phyloP scores from a whole-genome alignment of 2,329 filamentous ascomycete species.

The Tolypocladium nubicola region DNA sequence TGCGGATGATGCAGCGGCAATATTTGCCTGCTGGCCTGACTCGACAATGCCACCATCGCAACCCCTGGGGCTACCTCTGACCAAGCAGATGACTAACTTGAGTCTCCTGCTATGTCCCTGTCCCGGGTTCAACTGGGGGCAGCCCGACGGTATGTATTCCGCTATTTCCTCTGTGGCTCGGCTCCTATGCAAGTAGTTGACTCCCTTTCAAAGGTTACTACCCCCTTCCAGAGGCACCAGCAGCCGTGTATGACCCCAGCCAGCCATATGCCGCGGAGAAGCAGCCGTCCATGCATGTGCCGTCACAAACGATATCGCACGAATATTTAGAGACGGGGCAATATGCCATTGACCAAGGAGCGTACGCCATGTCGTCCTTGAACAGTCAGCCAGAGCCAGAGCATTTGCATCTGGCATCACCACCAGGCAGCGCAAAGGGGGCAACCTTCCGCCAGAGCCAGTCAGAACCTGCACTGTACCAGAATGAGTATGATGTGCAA shows the following conservation, averaged over 20 bases:
- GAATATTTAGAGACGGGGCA: not conserved
- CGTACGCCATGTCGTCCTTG: not conserved
- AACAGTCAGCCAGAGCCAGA: conserved; percentile 1
- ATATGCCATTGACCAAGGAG: not conserved
- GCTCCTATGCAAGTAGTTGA: not conserved
- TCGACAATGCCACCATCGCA: conserved; percentile 11
- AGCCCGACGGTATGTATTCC: conserved; percentile 19
- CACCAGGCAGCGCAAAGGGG: not conserved
- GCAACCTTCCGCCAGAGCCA: not conserved
- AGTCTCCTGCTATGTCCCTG: conserved; percentile 18
- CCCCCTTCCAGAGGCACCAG: conserved; percentile 13
- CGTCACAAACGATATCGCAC: not conserved
- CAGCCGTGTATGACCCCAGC: conserved; percentile 16
- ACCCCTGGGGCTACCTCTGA: conserved; percentile 14
- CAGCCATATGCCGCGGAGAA: conserved; percentile 21
- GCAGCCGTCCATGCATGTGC: conserved; percentile 7
- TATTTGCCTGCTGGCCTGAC: conserved; percentile 11
- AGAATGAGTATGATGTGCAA: not conserved
- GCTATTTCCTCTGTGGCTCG: not conserved
- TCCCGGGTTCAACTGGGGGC: conserved; percentile 17
- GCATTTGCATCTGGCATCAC: not conserved
- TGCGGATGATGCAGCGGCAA: conserved; percentile 9
- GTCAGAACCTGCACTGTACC: not conserved
- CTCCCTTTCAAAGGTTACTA: conserved; percentile 19
- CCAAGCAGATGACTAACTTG: conserved; percentile 17